phyloP scores from a whole-genome alignment of 345 rosid species.

The Dimocarpus longan region DNA sequence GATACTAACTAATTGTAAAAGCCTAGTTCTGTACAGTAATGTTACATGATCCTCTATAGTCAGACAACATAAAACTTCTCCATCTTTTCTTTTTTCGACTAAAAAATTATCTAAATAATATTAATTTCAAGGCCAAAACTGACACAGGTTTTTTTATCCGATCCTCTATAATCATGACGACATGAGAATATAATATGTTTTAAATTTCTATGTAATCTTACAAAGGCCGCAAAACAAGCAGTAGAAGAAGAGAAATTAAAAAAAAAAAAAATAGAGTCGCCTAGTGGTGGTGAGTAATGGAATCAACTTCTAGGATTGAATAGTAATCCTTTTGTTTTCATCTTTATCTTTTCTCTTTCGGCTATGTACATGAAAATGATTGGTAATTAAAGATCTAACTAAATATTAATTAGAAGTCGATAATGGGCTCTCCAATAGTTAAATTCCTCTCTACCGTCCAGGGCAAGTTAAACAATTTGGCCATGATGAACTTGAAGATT shows the following conservation, averaged over 20 bases:
- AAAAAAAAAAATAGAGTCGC: neutral
- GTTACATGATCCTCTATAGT: too few relatives aligned
- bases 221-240: too few relatives aligned
- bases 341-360: conserved; percentile 8
- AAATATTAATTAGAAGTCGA: conserved; percentile 54
- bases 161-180: too few relatives aligned
- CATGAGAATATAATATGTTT: too few relatives aligned
- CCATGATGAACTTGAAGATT: conserved; percentile 91
- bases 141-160: too few relatives aligned
- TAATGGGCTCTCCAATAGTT: conserved; percentile 90
- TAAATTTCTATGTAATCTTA: too few relatives aligned
- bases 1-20: too few relatives aligned
- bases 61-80: neutral
- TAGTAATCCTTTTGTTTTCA: neutral
- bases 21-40: too few relatives aligned
- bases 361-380: conserved; percentile 27
- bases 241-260: neutral
- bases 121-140: too few relatives aligned
- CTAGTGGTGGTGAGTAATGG: neutral
- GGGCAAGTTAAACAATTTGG: conserved; percentile 87
- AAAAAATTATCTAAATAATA: too few relatives aligned
- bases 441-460: conserved; percentile 86
- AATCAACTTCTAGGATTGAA: neutral
- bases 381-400: neutral
- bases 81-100: too few relatives aligned